Evolutionary conservation across 2,329 filamentous ascomycete species (phyloP), one percentile per base, ranked within the genome.

Genomic region (Bisporella sp.): DNA sequence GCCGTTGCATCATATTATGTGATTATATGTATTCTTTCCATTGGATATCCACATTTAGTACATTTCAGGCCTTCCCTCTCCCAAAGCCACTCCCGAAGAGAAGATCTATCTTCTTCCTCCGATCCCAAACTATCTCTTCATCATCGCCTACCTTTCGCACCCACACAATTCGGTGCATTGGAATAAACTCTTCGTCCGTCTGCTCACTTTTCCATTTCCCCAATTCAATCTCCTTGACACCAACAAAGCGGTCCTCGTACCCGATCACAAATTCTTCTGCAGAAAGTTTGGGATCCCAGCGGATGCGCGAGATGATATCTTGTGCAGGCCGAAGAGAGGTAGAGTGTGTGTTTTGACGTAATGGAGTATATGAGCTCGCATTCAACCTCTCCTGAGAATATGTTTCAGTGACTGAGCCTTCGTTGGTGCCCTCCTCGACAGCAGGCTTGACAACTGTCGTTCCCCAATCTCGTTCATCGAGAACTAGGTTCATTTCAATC

Each of bases 171-270:
- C 81, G 71, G 59, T 84, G 81, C 63, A 82, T 77, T 8, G 81
- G 80, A 50, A 84, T 83, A 59, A 83, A 84, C 63, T 84, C 81
- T 54, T 84, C 79, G 54, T 84, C 77, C 32, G 79, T 82, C 64
- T 78, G 75, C 59, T 83, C 80, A 12, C 68, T 70, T 68, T 78
- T 81, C 81, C 81, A 84, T 31, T 70, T 66, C 47, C 73, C 74
- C 5, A 83, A 64, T 1, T 71, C 61, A 55, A 74, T 76, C 63
- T 84, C 80, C 56, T 70, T 71, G 2, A 72, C 69, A 1, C 78
- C 79, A 4, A 71, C 53, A 58, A 84, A 83, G 12, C 81, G 71
- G 62, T 84, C 81, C 57, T 80, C 75, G 57, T 84, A 84, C 1
- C 79, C 80, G 45, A 84, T 71, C 5, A 82, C 54, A 56, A 75